A percentile compares a stretch with the other conserved stretches of the same genome.
Evolutionary conservation across 352 stramenopile genomes (phyloP).

Genomic region (Phytopythium litorale): DNA sequence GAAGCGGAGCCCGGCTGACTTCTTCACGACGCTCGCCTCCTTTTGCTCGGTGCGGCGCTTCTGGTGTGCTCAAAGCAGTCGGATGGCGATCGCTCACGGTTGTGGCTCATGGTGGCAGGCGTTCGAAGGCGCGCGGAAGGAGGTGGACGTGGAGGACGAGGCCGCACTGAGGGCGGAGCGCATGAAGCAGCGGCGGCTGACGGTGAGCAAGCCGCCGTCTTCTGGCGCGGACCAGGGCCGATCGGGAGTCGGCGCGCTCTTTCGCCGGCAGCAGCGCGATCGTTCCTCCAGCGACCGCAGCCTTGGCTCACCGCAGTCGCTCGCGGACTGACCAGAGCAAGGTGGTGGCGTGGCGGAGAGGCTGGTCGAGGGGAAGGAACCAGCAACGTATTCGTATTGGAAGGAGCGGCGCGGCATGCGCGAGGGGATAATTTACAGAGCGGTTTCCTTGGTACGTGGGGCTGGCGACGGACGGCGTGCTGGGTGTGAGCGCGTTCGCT

Average conservation of each 20-base stretch:
- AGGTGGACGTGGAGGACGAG: slow-evolving; percentile 71
- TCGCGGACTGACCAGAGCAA: neutral
- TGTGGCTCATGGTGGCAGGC: slow-evolving; percentile 15
- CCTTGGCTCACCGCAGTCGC: neutral
- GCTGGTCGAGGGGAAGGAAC: neutral
- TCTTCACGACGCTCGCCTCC: slow-evolving; percentile 80
- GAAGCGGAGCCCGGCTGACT: slow-evolving; percentile 59
- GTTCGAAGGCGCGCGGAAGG: slow-evolving; percentile 61
- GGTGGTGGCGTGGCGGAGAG: no score
- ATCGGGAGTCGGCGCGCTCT: neutral
- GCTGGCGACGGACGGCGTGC: neutral
- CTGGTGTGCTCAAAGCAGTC: neutral
- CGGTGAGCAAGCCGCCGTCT: neutral
- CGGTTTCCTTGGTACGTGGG: slow-evolving; percentile 4
- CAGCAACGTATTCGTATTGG: slow-evolving; percentile 2
- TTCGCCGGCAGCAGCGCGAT: neutral
- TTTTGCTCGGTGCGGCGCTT: slow-evolving; percentile 52
- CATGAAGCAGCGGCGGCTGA: slow-evolving; percentile 23
- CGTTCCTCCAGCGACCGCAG: neutral
- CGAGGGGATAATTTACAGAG: slow-evolving; percentile 6
- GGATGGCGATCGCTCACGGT: neutral
- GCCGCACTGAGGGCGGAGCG: slow-evolving; percentile 47
- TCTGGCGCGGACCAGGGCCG: neutral
- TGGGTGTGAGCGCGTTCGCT: neutral
- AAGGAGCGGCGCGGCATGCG: neutral